Evolutionary conservation across 371 early-diverging fungal species (phyloP), one percentile per base, ranked within the genome.

Genomic region (Syncephalastrum sp.): DNA sequence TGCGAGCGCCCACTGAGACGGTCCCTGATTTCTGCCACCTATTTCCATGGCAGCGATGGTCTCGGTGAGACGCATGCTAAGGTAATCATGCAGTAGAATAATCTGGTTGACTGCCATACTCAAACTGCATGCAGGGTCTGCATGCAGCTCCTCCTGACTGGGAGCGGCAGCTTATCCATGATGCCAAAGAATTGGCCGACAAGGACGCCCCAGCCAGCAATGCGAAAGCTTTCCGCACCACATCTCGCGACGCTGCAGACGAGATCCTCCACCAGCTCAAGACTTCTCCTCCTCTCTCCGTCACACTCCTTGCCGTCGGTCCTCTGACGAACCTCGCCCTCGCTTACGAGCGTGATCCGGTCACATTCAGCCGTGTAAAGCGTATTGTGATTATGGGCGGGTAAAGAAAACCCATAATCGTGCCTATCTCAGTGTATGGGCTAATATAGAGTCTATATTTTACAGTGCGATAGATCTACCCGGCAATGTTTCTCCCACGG

Each of bases 311-410:
- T 45, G 79, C 77, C 5, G 47, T 85, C 12, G 85, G 83, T 0
- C 85, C 83, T 0, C 61, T 85, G 59, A 82, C 83, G n/a, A 85
- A 82, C 57, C n/a, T 85, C 25, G 82, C 82, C 0, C 50, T 79
- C 8, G 83, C 82, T 1, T 69, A 76, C 38, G 60, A 75, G 48
- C 68, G 75, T 27, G 75, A 85, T 46, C 74, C 79, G 15, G 47
- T 60, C 7, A 74, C 76, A 2, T 73, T 82, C 56, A 64, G 74
- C n/a, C 67, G 77, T 5, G 78, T 70, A 42, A 79, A 81, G 50
- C 69, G 69, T 27, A 62, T 83, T 29, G 67, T 81, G 12, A 64
- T 75, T 44, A 75, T 85, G 74, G 83, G 83, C 45, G 83, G 82
- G 70, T 69, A 64, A 63, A 41, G 27, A 45, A 5, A 21, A 2